phyloP scores from a whole-genome alignment of 257 asterid genomes.

The Solanum peruvianum region DNA sequence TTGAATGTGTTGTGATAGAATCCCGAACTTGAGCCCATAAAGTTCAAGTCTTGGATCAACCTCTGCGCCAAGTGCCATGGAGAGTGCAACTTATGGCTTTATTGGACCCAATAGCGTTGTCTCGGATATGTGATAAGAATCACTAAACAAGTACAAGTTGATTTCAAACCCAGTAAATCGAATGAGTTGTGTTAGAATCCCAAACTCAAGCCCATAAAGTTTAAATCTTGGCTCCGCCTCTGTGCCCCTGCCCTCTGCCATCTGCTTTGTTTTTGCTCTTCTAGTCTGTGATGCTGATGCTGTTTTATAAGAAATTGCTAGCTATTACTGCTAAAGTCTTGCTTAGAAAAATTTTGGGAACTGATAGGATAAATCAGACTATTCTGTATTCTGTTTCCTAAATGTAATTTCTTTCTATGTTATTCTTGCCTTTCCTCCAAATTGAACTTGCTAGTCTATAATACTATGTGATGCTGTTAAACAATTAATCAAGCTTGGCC shows the following conservation, averaged over 20 bases:
- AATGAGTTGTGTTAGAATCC: neutral
- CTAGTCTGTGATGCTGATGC: too few relatives aligned
- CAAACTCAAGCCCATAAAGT: neutral
- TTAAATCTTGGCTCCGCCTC: neutral
- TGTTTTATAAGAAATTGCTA: too few relatives aligned
- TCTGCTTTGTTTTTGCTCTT: too few relatives aligned
- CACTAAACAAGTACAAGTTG: neutral
- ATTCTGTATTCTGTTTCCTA: neutral
- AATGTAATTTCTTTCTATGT: neutral
- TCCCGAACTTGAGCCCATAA: too few relatives aligned
- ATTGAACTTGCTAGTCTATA: neutral
- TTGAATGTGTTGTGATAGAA: too few relatives aligned
- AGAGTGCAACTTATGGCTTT: neutral
- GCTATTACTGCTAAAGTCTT: too few relatives aligned
- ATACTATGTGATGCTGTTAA: neutral
- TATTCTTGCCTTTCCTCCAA: neutral
- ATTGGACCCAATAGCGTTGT: neutral
- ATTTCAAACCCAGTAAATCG: neutral
- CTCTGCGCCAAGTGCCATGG: too few relatives aligned
- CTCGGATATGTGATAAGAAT: neutral
- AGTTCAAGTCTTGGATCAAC: too few relatives aligned
- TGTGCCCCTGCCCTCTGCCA: too few relatives aligned
- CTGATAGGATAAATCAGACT: neutral
- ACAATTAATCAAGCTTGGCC: neutral
- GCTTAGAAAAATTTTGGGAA: too few relatives aligned